These are phyloP conservation scores for Naganishia kalamii DNA, from an alignment of 768 basidiomycete species.

Conservation along the genomic window DNA sequence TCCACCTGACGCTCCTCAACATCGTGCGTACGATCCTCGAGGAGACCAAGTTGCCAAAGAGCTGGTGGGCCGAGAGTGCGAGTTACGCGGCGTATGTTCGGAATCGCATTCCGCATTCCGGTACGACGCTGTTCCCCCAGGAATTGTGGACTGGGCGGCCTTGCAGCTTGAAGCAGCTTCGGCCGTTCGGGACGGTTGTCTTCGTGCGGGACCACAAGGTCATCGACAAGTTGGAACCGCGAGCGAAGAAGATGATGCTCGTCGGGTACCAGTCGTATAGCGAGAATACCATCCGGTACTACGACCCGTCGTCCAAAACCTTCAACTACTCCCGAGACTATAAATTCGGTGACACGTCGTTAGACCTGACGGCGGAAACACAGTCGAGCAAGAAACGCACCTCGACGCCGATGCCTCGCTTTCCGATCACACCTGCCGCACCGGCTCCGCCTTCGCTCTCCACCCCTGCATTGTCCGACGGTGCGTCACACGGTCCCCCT, in stretches of 20 bases:
- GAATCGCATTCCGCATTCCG: constrained; percentile 4
- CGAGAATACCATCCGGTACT: not conserved
- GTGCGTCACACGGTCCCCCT: too few relatives aligned
- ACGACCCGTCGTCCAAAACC: not conserved
- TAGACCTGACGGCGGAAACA: too few relatives aligned
- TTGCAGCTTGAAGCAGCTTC: not conserved
- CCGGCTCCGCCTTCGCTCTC: too few relatives aligned
- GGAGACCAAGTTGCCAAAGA: constrained; percentile 15
- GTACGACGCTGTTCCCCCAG: not conserved
- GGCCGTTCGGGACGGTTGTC: not conserved
- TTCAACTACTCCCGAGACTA: constrained; percentile 12
- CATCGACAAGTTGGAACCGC: not conserved
- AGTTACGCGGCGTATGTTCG: constrained; percentile 21
- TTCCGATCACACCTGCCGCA: too few relatives aligned
- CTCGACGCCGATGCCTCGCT: not conserved
- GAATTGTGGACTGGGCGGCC: not conserved
- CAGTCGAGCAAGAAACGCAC: not conserved
- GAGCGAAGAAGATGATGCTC: not conserved
- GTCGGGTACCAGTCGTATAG: not conserved
- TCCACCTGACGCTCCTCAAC: constrained; percentile 25
- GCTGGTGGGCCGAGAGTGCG: constrained; percentile 26
- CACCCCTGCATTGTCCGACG: too few relatives aligned
- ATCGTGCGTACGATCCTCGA: constrained; percentile 23
- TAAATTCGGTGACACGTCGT: too few relatives aligned
- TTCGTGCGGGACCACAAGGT: not conserved